Percentiles rank a stretch among this genome's conserved stretches.
phyloP scores from a whole-genome alignment of 2,329 filamentous ascomycete species.

The Pseudomassariella vexata region DNA sequence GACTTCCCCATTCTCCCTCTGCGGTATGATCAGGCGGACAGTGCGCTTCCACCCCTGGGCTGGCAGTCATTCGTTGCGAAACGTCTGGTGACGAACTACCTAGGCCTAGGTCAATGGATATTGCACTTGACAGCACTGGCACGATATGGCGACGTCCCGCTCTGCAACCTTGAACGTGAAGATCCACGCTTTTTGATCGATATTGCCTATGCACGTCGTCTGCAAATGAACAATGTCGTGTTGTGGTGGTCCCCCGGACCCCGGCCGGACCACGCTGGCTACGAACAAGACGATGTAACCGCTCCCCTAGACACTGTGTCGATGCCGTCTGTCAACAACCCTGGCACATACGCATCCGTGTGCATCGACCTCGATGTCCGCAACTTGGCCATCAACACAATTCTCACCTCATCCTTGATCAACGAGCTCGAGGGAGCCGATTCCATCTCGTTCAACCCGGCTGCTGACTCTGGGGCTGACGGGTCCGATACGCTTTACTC shows the following conservation, averaged over 20 bases:
- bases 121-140: constrained; percentile 81
- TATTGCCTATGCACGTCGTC: constrained; percentile 81
- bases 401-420: constrained; percentile 91
- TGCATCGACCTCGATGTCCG: constrained; percentile 93
- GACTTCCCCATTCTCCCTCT: constrained; percentile 82
- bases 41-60: constrained; percentile 80
- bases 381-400: constrained; percentile 95
- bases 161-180: constrained; percentile 92
- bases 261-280: constrained; percentile 88
- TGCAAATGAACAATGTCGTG: constrained; percentile 88
- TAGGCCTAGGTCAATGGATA: constrained; percentile 90
- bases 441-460: constrained; percentile 78
- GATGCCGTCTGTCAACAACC: constrained; percentile 90
- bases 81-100: constrained; percentile 80
- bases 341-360: constrained; percentile 90
- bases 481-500: constrained; percentile 69
- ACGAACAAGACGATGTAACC: constrained; percentile 86
- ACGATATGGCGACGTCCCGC: constrained; percentile 85
- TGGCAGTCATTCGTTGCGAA: constrained; percentile 91
- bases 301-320: constrained; percentile 78
- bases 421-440: constrained; percentile 93
- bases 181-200: constrained; percentile 95
- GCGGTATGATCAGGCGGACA: constrained; percentile 76
- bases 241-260: constrained; percentile 93
- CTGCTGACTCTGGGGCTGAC: constrained; percentile 56